A percentile compares a stretch with the other conserved stretches of the same genome.
Evolutionary conservation across 345 rosid genomes (phyloP).

Genomic region (Salix exigua): DNA sequence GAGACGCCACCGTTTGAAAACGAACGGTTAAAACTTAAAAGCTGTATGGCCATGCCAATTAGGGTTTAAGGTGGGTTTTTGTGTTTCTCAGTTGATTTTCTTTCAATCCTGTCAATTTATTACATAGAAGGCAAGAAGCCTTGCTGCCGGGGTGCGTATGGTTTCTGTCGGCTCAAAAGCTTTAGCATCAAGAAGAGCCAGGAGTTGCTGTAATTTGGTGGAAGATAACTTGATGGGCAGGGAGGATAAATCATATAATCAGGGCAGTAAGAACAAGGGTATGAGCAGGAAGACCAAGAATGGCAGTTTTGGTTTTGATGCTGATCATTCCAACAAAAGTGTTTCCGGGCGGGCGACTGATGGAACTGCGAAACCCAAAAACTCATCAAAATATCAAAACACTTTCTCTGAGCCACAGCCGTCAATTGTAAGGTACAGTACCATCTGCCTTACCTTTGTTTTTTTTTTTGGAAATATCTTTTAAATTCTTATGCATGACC

Average conservation of each 20-base stretch:
- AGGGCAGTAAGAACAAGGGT: constrained; percentile 35
- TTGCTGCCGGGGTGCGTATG: constrained; percentile 19
- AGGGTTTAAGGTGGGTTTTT: constrained; percentile 13
- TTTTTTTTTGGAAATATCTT: not conserved
- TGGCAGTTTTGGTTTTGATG: constrained; percentile 45
- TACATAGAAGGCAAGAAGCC: not conserved
- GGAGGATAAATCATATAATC: constrained; percentile 42
- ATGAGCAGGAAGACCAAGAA: constrained; percentile 49
- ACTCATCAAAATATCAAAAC: constrained; percentile 37
- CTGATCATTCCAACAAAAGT: constrained; percentile 35
- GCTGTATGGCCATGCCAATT: not conserved
- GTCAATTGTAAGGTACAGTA: constrained; percentile 50
- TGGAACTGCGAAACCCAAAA: constrained; percentile 15
- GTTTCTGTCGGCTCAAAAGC: constrained; percentile 59
- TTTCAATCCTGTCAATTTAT: not conserved
- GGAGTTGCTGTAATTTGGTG: constrained; percentile 4
- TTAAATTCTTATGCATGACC: not conserved
- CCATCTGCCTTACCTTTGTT: not conserved
- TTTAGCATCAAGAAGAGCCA: constrained; percentile 35
- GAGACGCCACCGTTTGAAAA: not conserved
- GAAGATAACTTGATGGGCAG: constrained; percentile 50
- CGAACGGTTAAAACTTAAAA: not conserved
- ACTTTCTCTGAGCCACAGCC: constrained; percentile 37
- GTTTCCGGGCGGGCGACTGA: constrained; percentile 23
- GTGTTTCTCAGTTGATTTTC: not conserved